Base-by-base conservation (phyloP, 2,329 filamentous ascomycete genomes). In the Ophiostoma pallidulum region DNA sequence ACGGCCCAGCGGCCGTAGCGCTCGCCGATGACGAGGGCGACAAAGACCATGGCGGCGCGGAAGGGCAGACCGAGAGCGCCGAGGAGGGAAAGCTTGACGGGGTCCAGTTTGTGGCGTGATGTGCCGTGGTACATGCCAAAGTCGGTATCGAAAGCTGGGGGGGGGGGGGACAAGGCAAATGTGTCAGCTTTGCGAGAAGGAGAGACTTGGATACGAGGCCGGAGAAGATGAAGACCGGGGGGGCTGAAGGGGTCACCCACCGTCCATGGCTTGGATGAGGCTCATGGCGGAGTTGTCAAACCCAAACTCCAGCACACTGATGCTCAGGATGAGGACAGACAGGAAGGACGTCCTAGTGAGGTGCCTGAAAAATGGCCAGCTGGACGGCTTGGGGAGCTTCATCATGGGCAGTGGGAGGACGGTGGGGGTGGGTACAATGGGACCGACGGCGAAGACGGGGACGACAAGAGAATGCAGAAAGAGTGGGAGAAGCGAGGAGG, bases 291-390 rank as follows among this genome's bases (percentile, higher is more conserved):
- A 45, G 20, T 46, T 48, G 38, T 54, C 52, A 36, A 54, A 52
- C 28, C 52, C 52, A 32, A 53, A 53, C 32, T 49, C 48, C 14
- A 54, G 35, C 19, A 52, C 50, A 22, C 49, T 51, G 16, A 53
- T 14, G 31, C 42, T 51, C 14, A 51, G 41, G 22, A 51, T 18
- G 18, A 49, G 3, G 8, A 53, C 16, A 4, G 51, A 53, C 7
- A 51, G 3, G 16, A 52, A 45, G 2, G 51, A 52, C 3, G 48
- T 33, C 4, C 32, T 12, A n/a, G 51, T 50, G 19, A 52, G 50
- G 28, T 52, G 51, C 26, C 28, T 42, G 19, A 52, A 42, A 19
- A 48, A 48, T 9, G 48, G 48, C 35, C 47, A 39, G 16, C 10
- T 41, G 19, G 37, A 24, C 19, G 36, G 45, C 3, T 16, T 18